Base-by-base conservation (phyloP, 2,329 filamentous ascomycete genomes). In the Phialophora macrospora region DNA sequence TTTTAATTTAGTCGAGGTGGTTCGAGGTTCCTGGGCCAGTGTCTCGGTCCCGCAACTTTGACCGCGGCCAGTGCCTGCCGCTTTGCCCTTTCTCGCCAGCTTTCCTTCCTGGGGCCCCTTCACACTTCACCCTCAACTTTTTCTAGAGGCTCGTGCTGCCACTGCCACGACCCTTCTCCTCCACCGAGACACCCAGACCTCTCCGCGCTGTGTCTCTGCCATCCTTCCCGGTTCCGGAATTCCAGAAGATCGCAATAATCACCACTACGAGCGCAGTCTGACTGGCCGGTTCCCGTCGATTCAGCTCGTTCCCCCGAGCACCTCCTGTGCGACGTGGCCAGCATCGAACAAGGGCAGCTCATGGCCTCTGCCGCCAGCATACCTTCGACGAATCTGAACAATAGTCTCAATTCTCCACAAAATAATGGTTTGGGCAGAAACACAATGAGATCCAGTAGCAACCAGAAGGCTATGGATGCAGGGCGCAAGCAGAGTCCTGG, bases 341-440 rank as follows among this genome's bases (percentile, higher is more conserved):
- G 63, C 24, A 30, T n/a, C 52, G 60, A 58, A 52, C 63, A 34
- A 62, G 57, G 63, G 57, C 64, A 71, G 64, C 69, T 70, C 59
- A 72, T 72, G 70, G 70, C 70, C 62, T 70, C 70, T 68, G 68
- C 68, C 32, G 60, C 70, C 63, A 71, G 63, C 65, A 52, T 67
- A 41, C 59, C 70, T 60, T 56, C 68, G 55, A 26, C 58, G 48
- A 60, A 52, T 54, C 51, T 60, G 58, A 60, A 52, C 26, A 51
- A 41, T 41, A 30, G 28, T 26, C 34, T 52, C 58, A 60, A 63
- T 34, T 24, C 66, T 41, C 48, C 61, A 32, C 68, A 70, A 59
- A 69, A 70, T 70, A 70, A 70, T 68, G 60, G 60, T 69, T 63
- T 66, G 57, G 59, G 48, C 60, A 68, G 66, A 61, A 60, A 63